A percentile compares a stretch with the other conserved stretches of the same genome.
Evolutionary conservation across 2,329 filamentous ascomycete genomes (phyloP).

Genomic region (Trichoderma sp.): DNA sequence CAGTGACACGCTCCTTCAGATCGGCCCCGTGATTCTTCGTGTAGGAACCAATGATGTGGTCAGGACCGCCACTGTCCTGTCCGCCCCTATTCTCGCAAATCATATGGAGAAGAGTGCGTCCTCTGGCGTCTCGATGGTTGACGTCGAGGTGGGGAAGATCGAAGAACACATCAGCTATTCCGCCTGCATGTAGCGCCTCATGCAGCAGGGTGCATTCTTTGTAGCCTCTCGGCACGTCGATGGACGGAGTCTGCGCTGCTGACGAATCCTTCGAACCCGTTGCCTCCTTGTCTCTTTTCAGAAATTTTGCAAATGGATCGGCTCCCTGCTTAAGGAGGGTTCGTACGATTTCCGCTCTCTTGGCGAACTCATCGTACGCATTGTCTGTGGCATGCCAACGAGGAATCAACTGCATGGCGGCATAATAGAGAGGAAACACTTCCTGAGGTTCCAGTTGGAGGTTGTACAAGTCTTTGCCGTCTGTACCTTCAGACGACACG

Average conservation of each 20-base stretch:
- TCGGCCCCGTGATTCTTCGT: background rate
- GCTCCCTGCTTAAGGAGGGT: conserved; percentile 35
- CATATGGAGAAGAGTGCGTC: conserved; percentile 35
- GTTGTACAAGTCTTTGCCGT: background rate
- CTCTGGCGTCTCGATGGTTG: conserved; percentile 34
- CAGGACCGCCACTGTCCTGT: conserved; percentile 27
- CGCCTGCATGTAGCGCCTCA: conserved; percentile 27
- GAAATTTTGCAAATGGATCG: conserved; percentile 33
- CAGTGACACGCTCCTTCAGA: background rate
- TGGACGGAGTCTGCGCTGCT: background rate
- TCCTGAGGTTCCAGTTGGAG: conserved; percentile 7
- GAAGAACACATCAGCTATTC: conserved; percentile 31
- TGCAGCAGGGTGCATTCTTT: conserved; percentile 34
- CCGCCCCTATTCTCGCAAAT: conserved; percentile 29
- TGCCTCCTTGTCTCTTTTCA: background rate
- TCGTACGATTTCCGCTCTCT: conserved; percentile 23
- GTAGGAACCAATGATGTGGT: conserved; percentile 23
- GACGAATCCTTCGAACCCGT: rapidly evolving
- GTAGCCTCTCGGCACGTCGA: conserved; percentile 1
- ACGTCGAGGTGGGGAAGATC: conserved; percentile 31
- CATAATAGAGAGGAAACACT: conserved; percentile 28
- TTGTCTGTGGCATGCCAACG: background rate
- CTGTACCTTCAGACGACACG: background rate
- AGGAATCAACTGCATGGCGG: background rate
- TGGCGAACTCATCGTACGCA: background rate